A percentile compares a stretch with the other conserved stretches of the same genome.
Conservation (phyloP, 192 early-diverging fungal genomes). For the Geosiphon pyriformis region DNA sequence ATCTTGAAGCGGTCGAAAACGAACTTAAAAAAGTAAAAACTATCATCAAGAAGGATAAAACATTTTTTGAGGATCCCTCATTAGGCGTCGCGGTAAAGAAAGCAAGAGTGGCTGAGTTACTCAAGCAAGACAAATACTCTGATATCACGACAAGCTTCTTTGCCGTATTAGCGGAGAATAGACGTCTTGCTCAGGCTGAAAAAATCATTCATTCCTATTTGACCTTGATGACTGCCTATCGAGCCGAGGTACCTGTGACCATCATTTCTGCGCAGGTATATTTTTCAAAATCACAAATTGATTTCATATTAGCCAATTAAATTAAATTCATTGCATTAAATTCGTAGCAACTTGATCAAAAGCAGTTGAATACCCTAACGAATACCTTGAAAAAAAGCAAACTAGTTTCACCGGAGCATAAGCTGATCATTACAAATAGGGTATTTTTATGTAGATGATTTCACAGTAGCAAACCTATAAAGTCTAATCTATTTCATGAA, state of each 20-base stretch:
- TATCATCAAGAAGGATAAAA: conserved; percentile 67
- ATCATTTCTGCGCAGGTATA: conserved; percentile 86
- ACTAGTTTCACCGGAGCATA: conserved; percentile 73
- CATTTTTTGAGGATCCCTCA: conserved; percentile 81
- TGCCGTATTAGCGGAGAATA: conserved; percentile 87
- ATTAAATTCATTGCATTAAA: conserved; percentile 1
- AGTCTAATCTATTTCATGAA: background rate
- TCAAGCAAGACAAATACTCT: conserved; percentile 61
- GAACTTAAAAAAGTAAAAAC: conserved; percentile 70
- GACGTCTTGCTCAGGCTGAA: conserved; percentile 77
- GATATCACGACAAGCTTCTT: conserved; percentile 92
- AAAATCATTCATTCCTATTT: conserved; percentile 78
- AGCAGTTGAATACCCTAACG: conserved; percentile 66
- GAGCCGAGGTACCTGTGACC: conserved; percentile 79
- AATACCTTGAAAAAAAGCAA: conserved; percentile 75
- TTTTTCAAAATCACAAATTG: background rate
- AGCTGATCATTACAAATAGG: conserved; percentile 82
- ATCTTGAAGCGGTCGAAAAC: conserved; percentile 73
- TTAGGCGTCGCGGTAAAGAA: conserved; percentile 76
- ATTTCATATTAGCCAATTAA: too few species aligned
- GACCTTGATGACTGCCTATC: conserved; percentile 82
- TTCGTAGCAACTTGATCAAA: conserved; percentile 67
- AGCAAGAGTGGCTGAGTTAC: conserved; percentile 61
- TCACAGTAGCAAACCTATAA: too few species aligned
- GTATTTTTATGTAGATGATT: conserved; percentile 31